phyloP scores from a whole-genome alignment of 768 basidiomycete species.

The Hygrophorus russula region DNA sequence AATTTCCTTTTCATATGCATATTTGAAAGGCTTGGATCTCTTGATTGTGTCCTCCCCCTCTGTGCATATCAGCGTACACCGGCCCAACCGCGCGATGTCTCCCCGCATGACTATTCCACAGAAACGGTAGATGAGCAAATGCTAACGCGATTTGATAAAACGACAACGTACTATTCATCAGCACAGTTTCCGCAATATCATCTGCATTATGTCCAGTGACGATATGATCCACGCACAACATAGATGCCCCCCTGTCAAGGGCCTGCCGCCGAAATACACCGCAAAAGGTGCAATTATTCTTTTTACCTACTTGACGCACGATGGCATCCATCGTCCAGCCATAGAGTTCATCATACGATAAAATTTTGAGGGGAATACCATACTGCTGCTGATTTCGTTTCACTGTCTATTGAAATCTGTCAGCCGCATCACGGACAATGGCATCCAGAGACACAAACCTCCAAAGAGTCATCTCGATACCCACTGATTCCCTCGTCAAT shows the following conservation, averaged over 20 bases:
- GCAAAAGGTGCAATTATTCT: conserved; percentile 99
- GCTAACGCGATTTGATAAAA: neutral
- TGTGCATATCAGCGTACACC: conserved; percentile 92
- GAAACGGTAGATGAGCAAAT: neutral
- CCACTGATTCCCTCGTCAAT: conserved; percentile 99
- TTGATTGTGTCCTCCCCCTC: conserved; percentile 95
- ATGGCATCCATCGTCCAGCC: conserved; percentile 99
- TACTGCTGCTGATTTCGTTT: conserved; percentile 97
- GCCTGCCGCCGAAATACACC: conserved; percentile 97
- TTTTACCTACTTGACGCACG: conserved; percentile 87
- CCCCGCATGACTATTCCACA: conserved; percentile 82
- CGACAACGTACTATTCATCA: conserved; percentile 85
- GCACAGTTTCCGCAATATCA: conserved; percentile 95
- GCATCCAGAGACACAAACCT: conserved; percentile 35
- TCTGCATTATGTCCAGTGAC: conserved; percentile 99
- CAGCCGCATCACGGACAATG: neutral
- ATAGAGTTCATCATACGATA: conserved; percentile 92
- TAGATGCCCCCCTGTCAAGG: conserved; percentile 85
- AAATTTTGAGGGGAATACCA: conserved; percentile 87
- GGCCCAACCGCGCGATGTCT: conserved; percentile 86
- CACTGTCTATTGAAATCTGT: conserved; percentile 56
- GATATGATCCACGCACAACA: conserved; percentile 88
- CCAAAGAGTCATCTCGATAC: conserved; percentile 93
- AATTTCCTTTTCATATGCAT: conserved; percentile 98
- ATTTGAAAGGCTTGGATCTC: conserved; percentile 99